A percentile compares a stretch with the other conserved stretches of the same genome.
Conservation (phyloP, 306 rosid genomes). For the Cicer cuneatum region DNA sequence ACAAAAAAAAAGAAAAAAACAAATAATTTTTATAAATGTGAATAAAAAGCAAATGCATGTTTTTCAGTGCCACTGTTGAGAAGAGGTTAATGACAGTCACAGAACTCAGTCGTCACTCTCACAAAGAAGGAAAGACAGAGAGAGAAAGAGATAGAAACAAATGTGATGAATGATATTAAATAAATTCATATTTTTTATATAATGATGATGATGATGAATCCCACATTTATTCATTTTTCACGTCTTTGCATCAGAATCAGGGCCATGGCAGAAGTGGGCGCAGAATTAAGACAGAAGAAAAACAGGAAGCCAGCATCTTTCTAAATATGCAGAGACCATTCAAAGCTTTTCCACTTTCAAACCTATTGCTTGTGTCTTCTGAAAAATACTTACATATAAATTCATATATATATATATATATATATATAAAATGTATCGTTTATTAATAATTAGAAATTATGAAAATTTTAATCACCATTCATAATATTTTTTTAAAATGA, state of each 20-base stretch:
- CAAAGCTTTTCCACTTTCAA: constrained; percentile 51
- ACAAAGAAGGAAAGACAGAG: too few species aligned
- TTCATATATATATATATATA: too few species aligned
- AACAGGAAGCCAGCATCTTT: constrained; percentile 57
- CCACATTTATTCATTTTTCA: not conserved
- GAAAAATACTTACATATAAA: not conserved
- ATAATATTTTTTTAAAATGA: too few species aligned
- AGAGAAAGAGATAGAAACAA: too few species aligned
- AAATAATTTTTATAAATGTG: constrained; percentile 53
- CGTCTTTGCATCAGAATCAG: constrained; percentile 65
- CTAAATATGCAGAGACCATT: constrained; percentile 73
- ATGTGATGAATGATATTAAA: too few species aligned
- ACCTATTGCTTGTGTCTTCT: constrained; percentile 15
- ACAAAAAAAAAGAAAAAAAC: constrained; percentile 12
- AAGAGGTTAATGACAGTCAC: constrained; percentile 64
- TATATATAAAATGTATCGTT: too few species aligned
- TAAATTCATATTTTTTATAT: too few species aligned
- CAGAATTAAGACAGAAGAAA: constrained; percentile 36
- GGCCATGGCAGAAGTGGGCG: constrained; percentile 65
- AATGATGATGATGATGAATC: constrained; percentile 47
- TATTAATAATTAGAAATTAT: too few species aligned
- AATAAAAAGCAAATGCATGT: constrained; percentile 62
- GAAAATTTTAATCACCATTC: too few species aligned
- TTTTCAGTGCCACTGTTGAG: constrained; percentile 90
- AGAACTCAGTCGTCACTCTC: constrained; percentile 67